Conservation (phyloP, 2,329 filamentous ascomycete species). For the Sporothrix dimorphospora region DNA sequence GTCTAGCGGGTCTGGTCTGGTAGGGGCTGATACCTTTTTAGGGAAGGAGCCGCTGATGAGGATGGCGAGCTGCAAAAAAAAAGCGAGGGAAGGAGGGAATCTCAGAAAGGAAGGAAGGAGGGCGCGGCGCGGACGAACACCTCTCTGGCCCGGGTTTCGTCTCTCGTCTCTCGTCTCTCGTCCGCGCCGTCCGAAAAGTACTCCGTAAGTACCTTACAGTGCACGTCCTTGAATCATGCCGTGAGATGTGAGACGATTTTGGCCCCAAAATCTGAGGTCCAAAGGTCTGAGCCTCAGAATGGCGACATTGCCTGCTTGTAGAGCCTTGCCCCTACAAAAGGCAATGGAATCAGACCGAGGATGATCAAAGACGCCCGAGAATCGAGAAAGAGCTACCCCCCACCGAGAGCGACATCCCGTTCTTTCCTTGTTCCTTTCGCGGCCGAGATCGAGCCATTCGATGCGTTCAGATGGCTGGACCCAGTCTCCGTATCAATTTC, state of each 20-base stretch:
- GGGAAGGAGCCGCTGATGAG: constrained; percentile 18
- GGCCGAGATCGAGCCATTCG: neutral
- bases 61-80: neutral
- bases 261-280: neutral
- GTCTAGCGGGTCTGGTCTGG: neutral
- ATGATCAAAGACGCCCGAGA: neutral
- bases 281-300: constrained; percentile 5
- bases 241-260: constrained; percentile 7
- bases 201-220: too few species aligned
- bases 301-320: neutral
- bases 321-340: neutral
- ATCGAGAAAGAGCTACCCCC: neutral
- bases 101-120: neutral
- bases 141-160: neutral
- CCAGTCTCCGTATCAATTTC: neutral
- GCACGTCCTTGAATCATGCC: too few species aligned
- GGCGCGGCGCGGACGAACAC: constrained; percentile 10
- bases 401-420: constrained; percentile 18
- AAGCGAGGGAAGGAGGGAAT: neutral
- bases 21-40: constrained; percentile 12
- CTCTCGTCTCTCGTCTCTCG: neutral
- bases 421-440: neutral
- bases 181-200: too few species aligned
- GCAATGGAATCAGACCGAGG: neutral
- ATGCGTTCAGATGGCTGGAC: constrained; percentile 5